Percentiles rank a stretch among this genome's conserved stretches.
These are phyloP conservation scores for Cytospora piceicola DNA, from an alignment of 2,329 filamentous ascomycete species.

Conservation along the genomic window DNA sequence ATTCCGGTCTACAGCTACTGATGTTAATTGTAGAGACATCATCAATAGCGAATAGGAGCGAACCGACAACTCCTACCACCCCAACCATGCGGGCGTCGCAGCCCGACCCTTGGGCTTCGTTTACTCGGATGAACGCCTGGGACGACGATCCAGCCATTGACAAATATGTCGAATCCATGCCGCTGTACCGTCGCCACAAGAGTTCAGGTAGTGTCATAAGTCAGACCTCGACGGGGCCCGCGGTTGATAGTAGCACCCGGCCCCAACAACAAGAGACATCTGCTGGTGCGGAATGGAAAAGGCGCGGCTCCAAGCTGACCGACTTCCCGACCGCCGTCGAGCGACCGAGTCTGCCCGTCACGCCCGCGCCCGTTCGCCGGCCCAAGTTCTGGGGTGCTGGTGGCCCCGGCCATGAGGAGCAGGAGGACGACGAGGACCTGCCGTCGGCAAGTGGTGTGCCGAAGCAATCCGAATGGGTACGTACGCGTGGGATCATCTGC, in stretches of 20 bases:
- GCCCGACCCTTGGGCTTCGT: constrained; percentile 72
- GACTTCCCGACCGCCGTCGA: constrained; percentile 86
- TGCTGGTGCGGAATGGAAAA: constrained; percentile 33
- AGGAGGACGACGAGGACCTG: constrained; percentile 61
- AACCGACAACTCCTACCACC: constrained; percentile 53
- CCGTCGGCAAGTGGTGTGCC: constrained; percentile 83
- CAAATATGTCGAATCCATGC: constrained; percentile 79
- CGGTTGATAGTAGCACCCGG: constrained; percentile 26
- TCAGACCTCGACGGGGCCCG: constrained; percentile 35
- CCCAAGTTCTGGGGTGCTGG: constrained; percentile 67
- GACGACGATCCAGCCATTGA: constrained; percentile 89
- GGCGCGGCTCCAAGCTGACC: constrained; percentile 68
- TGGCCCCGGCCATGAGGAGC: constrained; percentile 47
- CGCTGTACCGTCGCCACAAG: constrained; percentile 56
- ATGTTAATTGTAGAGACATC: constrained; percentile 44
- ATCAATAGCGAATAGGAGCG: constrained; percentile 44
- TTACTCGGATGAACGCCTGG: constrained; percentile 85
- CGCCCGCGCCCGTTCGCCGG: constrained; percentile 77
- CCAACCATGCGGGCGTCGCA: constrained; percentile 51
- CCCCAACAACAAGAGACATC: constrained; percentile 26
- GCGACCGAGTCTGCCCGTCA: constrained; percentile 86
- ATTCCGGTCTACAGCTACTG: constrained; percentile 34
- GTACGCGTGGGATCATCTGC: constrained; percentile 63
- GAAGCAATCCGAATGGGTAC: constrained; percentile 91
- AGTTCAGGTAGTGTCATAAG: constrained; percentile 39